Evolutionary conservation across 2,329 filamentous ascomycete species (phyloP).

Genomic region (Cladophialophora immunda): DNA sequence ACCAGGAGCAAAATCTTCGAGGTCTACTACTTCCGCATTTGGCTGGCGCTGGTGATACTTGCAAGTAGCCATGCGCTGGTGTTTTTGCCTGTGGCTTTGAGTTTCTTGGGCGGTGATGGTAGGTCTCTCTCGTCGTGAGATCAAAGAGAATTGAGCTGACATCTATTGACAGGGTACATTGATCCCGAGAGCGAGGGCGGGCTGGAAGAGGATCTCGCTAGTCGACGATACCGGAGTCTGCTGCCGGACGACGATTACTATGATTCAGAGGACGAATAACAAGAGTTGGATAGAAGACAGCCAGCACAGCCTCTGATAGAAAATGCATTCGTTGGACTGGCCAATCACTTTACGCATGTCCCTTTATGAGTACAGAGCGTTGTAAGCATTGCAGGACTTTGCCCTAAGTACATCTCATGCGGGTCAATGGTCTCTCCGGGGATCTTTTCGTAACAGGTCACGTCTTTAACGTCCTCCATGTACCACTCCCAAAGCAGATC

Average conservation of each 20-base stretch:
- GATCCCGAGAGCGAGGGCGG: conserved; percentile 89
- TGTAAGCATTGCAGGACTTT: too few relatives aligned
- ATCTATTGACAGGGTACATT: conserved; percentile 69
- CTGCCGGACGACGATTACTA: conserved; percentile 83
- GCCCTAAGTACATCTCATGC: too few relatives aligned
- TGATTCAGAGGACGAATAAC: conserved; percentile 67
- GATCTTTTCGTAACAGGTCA: too few relatives aligned
- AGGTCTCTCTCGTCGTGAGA: conserved; percentile 43
- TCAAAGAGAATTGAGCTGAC: background rate
- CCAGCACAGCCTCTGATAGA: background rate
- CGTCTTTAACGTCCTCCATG: too few relatives aligned
- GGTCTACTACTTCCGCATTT: conserved; percentile 98
- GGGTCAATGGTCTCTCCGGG: too few relatives aligned
- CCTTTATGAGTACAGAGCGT: too few relatives aligned
- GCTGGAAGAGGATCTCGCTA: conserved; percentile 86
- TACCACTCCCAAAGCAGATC: too few relatives aligned
- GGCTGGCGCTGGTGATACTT: conserved; percentile 89
- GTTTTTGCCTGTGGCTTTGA: conserved; percentile 89
- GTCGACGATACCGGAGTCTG: conserved; percentile 78
- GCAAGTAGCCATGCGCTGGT: conserved; percentile 88
- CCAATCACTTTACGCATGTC: too few relatives aligned
- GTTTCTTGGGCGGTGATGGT: conserved; percentile 82
- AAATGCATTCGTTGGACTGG: background rate
- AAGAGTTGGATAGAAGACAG: background rate
- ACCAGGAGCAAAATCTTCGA: conserved; percentile 98